Evolutionary conservation across 192 early-diverging fungal species (phyloP).

Genomic region (Backusella liffmaniae): DNA sequence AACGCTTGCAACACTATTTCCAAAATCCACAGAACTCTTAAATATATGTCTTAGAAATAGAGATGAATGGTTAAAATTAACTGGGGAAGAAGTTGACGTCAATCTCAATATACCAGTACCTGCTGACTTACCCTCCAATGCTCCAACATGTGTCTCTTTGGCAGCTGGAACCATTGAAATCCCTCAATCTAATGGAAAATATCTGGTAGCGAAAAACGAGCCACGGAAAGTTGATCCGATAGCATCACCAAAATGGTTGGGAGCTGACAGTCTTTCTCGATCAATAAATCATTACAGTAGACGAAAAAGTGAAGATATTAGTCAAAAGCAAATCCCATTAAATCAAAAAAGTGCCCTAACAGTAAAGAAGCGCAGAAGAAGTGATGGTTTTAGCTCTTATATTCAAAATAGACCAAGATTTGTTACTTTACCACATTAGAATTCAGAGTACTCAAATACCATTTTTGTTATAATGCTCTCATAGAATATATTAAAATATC

Average conservation of each 20-base stretch:
- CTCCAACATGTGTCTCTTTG: neutral
- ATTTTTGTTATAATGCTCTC: neutral
- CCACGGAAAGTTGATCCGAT: neutral
- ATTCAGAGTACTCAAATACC: neutral
- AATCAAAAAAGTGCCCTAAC: neutral
- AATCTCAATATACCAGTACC: neutral
- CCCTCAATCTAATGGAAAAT: neutral
- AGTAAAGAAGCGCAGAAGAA: neutral
- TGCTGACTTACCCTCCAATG: too few species aligned
- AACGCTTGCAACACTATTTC: constrained; percentile 70
- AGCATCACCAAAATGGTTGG: neutral
- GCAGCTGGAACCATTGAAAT: constrained; percentile 6
- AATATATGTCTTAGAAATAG: constrained; percentile 53
- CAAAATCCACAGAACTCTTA: constrained; percentile 60
- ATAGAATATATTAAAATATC: neutral
- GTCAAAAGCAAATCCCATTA: neutral
- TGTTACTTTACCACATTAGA: neutral
- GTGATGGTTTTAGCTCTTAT: neutral
- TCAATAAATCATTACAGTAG: neutral
- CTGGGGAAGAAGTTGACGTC: neutral
- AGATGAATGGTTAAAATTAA: constrained; percentile 50
- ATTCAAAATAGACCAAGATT: neutral
- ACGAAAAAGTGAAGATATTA: neutral
- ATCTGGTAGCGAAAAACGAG: neutral
- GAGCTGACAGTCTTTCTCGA: neutral